Percentiles rank a stretch among this genome's conserved stretches.
These are phyloP conservation scores for Monilinia fructicola DNA, from an alignment of 2,329 filamentous ascomycete species.

Conservation along the genomic window DNA sequence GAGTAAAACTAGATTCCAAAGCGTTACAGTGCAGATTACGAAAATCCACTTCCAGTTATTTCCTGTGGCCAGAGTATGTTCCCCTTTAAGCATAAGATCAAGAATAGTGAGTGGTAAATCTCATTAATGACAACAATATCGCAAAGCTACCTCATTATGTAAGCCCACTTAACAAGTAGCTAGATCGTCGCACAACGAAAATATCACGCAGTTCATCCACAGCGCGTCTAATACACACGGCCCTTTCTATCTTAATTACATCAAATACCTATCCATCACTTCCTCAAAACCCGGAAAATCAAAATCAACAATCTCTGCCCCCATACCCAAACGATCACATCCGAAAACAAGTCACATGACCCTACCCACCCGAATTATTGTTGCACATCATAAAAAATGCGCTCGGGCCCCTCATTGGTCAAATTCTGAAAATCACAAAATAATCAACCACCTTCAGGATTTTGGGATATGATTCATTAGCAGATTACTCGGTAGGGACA, in stretches of 20 bases:
- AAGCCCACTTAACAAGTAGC: not conserved
- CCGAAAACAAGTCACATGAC: not conserved
- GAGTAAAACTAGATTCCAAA: not conserved
- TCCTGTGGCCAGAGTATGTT: too few species aligned
- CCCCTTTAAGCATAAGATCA: not conserved
- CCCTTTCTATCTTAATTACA: too few species aligned
- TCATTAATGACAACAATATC: not conserved
- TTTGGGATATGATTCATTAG: not conserved
- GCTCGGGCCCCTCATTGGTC: slow-evolving; percentile 1
- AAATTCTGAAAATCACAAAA: not conserved
- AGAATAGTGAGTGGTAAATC: not conserved
- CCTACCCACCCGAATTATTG: not conserved
- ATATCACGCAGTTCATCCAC: too few species aligned
- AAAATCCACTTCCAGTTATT: too few species aligned
- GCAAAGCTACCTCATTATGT: not conserved
- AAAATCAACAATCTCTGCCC: too few species aligned
- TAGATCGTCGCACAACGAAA: too few species aligned
- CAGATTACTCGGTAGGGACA: too few species aligned
- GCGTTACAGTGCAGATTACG: too few species aligned
- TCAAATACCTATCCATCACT: too few species aligned
- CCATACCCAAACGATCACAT: too few species aligned
- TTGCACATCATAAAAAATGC: slow-evolving; percentile 18
- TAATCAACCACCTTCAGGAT: not conserved
- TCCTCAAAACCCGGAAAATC: too few species aligned
- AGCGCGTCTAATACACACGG: too few species aligned